Percentiles rank a stretch among this genome's conserved stretches.
These are phyloP conservation scores for Ulvella scutata DNA, from an alignment of 139 green algal species.

Conservation along the genomic window DNA sequence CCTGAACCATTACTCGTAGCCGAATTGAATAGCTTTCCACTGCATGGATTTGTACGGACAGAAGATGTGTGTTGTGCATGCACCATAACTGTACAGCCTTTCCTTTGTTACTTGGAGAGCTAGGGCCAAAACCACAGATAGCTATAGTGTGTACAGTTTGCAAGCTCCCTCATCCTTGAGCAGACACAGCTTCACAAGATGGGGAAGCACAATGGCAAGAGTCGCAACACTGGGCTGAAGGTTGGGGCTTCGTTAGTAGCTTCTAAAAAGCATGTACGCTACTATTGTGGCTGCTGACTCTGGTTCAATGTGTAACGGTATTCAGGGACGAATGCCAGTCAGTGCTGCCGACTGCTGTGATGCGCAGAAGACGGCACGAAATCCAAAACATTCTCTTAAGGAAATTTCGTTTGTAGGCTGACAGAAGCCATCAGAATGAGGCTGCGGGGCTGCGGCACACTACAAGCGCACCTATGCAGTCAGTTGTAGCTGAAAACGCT, in stretches of 20 bases:
- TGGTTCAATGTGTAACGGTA: not conserved
- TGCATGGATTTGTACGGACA: no score
- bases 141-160: no score
- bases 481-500: conserved; percentile 73
- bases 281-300: not conserved
- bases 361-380: not conserved
- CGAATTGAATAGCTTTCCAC: no score
- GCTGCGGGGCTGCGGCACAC: conserved; percentile 30
- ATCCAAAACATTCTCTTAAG: no score
- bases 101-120: no score
- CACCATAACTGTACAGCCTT: no score
- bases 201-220: conserved; percentile 79
- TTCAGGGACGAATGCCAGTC: not conserved
- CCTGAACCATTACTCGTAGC: no score
- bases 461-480: conserved; percentile 54
- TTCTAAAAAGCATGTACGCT: conserved; percentile 27
- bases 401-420: not conserved
- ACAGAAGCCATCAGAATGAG: not conserved
- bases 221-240: conserved; percentile 27
- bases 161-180: no score
- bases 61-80: no score
- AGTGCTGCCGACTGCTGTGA: not conserved
- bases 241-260: conserved; percentile 48
- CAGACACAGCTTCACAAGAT: conserved; percentile 33
- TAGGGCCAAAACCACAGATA: no score